These are phyloP conservation scores for Nemania sp. DNA, from an alignment of 2,329 filamentous ascomycete species.

Conservation along the genomic window DNA sequence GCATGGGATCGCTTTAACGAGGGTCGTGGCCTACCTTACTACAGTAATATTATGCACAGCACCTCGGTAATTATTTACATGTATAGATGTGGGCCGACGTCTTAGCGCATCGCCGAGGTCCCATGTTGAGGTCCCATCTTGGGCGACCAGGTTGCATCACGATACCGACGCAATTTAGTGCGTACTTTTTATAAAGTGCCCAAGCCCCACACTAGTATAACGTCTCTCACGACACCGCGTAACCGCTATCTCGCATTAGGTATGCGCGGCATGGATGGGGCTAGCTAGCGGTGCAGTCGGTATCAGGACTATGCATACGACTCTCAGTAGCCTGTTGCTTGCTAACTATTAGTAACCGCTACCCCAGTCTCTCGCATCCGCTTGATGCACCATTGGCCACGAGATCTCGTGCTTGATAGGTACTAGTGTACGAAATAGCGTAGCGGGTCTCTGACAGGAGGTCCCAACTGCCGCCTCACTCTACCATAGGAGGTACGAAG, in stretches of 20 bases:
- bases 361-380: too few species aligned
- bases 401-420: not conserved
- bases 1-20: constrained; percentile 11
- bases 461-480: not conserved
- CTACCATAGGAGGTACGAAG: too few species aligned
- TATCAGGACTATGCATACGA: not conserved
- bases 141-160: too few species aligned
- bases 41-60: constrained; percentile 2
- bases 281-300: not conserved
- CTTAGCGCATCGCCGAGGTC: not conserved
- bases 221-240: not conserved
- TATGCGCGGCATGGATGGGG: not conserved
- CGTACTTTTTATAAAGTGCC: too few species aligned
- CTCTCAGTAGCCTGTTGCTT: not conserved
- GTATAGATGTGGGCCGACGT: not conserved
- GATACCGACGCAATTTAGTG: too few species aligned
- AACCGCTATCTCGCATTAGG: not conserved
- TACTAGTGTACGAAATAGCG: too few species aligned
- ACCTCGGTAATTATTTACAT: too few species aligned
- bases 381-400: too few species aligned
- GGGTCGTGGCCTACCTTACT: too few species aligned
- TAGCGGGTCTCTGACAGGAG: not conserved
- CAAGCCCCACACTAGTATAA: too few species aligned
- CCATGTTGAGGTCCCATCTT: too few species aligned
- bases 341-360: too few species aligned